phyloP scores from a whole-genome alignment of 495 filamentous ascomycete species.

The Aspergillus cavernicola region DNA sequence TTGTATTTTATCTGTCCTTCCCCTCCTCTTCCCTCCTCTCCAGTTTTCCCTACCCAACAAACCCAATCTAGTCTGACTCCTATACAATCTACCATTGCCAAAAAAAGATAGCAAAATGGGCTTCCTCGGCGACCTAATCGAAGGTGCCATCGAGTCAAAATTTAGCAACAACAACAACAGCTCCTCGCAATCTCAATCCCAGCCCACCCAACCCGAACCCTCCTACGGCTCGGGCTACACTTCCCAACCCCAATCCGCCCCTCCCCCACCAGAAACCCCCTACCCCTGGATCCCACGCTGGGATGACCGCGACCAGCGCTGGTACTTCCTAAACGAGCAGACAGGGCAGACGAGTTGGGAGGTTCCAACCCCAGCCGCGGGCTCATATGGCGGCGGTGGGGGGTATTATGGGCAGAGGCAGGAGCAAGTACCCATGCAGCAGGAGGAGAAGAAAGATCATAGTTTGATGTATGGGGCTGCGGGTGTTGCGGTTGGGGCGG shows the following conservation, averaged over 20 bases:
- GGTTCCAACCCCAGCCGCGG: slow-evolving; percentile 25
- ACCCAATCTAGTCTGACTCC: background rate
- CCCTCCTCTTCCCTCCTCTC: too few species aligned
- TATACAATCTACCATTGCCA: background rate
- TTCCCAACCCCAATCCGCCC: background rate
- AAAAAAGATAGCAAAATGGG: slow-evolving; percentile 31
- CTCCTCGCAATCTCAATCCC: slow-evolving; percentile 3
- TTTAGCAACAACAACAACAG: slow-evolving; percentile 3
- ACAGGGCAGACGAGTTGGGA: slow-evolving; percentile 54
- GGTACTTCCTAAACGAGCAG: slow-evolving; percentile 53
- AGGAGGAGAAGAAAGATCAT: slow-evolving; percentile 32
- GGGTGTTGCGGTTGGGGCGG: slow-evolving; percentile 47
- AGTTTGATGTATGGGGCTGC: slow-evolving; percentile 43
- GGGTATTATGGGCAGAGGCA: slow-evolving; percentile 17
- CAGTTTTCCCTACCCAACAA: background rate
- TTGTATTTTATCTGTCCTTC: too few species aligned
- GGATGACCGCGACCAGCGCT: slow-evolving; percentile 49
- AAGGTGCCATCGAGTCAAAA: slow-evolving; percentile 18
- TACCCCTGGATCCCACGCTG: slow-evolving; percentile 52
- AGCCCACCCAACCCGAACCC: slow-evolving; percentile 3
- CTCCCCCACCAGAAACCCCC: slow-evolving; percentile 39
- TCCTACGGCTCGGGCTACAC: background rate
- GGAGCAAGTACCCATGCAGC: slow-evolving; percentile 23
- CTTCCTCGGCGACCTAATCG: slow-evolving; percentile 35
- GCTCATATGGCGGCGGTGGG: slow-evolving; percentile 12